Conservation (phyloP, 1,284 basidiomycete genomes). For the Ceratorhiza oryzae-sativae region DNA sequence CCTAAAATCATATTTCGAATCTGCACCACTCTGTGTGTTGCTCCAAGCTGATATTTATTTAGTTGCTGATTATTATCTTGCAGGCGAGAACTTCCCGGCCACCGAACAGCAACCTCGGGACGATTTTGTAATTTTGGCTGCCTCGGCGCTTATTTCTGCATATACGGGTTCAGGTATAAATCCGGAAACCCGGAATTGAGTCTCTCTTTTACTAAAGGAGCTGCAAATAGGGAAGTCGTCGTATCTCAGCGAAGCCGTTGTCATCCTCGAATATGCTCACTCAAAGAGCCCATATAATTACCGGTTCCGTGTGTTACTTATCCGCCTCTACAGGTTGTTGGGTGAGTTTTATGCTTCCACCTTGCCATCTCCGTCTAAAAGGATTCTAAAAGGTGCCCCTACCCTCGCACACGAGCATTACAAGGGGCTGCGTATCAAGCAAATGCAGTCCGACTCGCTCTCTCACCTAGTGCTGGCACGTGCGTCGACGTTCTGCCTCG, state of each 20-base stretch:
- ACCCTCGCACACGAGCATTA: conserved; percentile 78
- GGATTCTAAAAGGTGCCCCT: conserved; percentile 62
- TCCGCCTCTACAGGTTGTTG: conserved; percentile 79
- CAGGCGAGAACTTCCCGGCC: conserved; percentile 44
- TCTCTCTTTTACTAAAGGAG: not conserved
- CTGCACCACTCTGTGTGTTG: conserved; percentile 60
- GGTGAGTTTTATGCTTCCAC: conserved; percentile 56
- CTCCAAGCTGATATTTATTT: not conserved
- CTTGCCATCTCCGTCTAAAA: conserved; percentile 29
- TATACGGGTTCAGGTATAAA: conserved; percentile 56
- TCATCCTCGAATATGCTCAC: conserved; percentile 73
- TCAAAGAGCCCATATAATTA: conserved; percentile 79
- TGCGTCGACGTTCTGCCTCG: conserved; percentile 78
- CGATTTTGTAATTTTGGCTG: conserved; percentile 79
- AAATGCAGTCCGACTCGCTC: conserved; percentile 84
- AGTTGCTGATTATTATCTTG: not conserved
- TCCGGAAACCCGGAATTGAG: not conserved
- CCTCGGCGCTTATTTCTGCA: conserved; percentile 68
- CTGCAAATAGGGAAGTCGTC: conserved; percentile 5
- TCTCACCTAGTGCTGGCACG: conserved; percentile 80
- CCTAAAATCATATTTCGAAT: conserved; percentile 66
- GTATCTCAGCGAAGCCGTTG: conserved; percentile 64
- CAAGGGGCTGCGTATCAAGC: conserved; percentile 74
- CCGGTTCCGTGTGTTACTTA: conserved; percentile 73
- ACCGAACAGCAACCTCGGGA: conserved; percentile 89